Evolutionary conservation across 2,329 filamentous ascomycete species (phyloP).

Genomic region (Monosporascus sp.): DNA sequence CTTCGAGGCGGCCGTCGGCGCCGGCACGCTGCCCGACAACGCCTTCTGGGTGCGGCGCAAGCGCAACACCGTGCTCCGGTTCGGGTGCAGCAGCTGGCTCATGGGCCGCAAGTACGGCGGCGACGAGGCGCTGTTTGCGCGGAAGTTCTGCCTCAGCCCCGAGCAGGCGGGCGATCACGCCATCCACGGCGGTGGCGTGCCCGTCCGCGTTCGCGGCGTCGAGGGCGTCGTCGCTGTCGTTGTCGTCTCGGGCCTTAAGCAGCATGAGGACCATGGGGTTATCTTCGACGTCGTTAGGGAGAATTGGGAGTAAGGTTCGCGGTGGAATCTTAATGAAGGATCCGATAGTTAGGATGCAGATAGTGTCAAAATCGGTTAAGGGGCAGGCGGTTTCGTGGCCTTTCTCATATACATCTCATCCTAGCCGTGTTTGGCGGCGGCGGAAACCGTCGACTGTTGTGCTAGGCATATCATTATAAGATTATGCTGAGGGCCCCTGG

Average conservation of each 20-base stretch:
- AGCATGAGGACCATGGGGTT: slow-evolving; percentile 72
- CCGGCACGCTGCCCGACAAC: slow-evolving; percentile 66
- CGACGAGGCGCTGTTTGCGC: slow-evolving; percentile 59
- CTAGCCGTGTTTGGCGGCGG: too few relatives aligned
- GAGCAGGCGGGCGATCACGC: slow-evolving; percentile 59
- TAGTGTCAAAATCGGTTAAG: too few relatives aligned
- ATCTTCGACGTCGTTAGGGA: slow-evolving; percentile 64
- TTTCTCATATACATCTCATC: too few relatives aligned
- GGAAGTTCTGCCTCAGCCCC: slow-evolving; percentile 57
- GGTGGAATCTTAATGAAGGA: too few relatives aligned
- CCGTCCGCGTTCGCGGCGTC: slow-evolving; percentile 65
- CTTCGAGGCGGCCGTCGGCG: slow-evolving; percentile 64
- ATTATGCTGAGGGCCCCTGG: too few relatives aligned
- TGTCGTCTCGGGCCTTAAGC: slow-evolving; percentile 69
- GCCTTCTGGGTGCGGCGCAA: slow-evolving; percentile 68
- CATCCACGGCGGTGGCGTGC: slow-evolving; percentile 72
- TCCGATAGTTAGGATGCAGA: too few relatives aligned
- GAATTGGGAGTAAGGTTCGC: slow-evolving; percentile 29
- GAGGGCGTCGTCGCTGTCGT: slow-evolving; percentile 72
- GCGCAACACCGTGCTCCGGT: slow-evolving; percentile 65
- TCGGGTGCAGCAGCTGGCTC: slow-evolving; percentile 64
- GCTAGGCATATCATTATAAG: too few relatives aligned
- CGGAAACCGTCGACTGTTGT: too few relatives aligned
- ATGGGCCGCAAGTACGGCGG: slow-evolving; percentile 62
- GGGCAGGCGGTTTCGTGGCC: too few relatives aligned